Evolutionary conservation across 352 stramenopile genomes (phyloP).

Genomic region (Pythium sukuiense): DNA sequence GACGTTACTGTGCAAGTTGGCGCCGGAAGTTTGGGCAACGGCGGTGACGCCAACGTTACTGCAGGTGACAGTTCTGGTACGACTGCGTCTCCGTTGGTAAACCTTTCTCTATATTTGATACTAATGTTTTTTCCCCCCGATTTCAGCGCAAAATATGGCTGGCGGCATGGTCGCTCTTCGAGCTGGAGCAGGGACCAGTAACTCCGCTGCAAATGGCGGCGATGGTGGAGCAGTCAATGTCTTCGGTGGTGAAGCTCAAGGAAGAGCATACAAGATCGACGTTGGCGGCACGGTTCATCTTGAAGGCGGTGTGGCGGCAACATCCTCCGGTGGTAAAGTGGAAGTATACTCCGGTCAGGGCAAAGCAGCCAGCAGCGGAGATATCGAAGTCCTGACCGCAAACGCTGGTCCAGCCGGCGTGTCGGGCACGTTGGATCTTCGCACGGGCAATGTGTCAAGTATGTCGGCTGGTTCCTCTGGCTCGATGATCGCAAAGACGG

Average conservation of each 20-base stretch:
- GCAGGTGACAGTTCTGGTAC: conserved; percentile 67
- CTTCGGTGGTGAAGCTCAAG: conserved; percentile 56
- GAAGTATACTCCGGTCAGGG: conserved; percentile 57
- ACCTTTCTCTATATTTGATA: too few relatives aligned
- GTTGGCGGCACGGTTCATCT: conserved; percentile 58
- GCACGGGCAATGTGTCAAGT: conserved; percentile 69
- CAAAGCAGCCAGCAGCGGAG: conserved; percentile 53
- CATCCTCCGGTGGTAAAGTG: conserved; percentile 62
- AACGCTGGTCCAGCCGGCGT: conserved; percentile 79
- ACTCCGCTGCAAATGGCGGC: conserved; percentile 48
- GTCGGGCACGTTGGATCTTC: conserved; percentile 70
- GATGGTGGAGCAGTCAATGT: conserved; percentile 59
- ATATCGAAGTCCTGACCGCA: conserved; percentile 58
- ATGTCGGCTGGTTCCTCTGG: conserved; percentile 50
- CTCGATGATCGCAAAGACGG: conserved; percentile 71
- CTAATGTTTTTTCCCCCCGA: not conserved
- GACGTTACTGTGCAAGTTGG: conserved; percentile 40
- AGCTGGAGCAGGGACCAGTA: conserved; percentile 55
- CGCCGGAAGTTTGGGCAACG: conserved; percentile 34
- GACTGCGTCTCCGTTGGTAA: not conserved
- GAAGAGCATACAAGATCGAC: conserved; percentile 40
- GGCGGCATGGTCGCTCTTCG: conserved; percentile 52
- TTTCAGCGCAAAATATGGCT: conserved; percentile 33
- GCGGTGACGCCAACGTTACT: conserved; percentile 61
- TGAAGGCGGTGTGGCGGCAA: conserved; percentile 51